A percentile compares a stretch with the other conserved stretches of the same genome.
Conservation (phyloP, 352 stramenopile species). For the Phytophthora niederhauseri region DNA sequence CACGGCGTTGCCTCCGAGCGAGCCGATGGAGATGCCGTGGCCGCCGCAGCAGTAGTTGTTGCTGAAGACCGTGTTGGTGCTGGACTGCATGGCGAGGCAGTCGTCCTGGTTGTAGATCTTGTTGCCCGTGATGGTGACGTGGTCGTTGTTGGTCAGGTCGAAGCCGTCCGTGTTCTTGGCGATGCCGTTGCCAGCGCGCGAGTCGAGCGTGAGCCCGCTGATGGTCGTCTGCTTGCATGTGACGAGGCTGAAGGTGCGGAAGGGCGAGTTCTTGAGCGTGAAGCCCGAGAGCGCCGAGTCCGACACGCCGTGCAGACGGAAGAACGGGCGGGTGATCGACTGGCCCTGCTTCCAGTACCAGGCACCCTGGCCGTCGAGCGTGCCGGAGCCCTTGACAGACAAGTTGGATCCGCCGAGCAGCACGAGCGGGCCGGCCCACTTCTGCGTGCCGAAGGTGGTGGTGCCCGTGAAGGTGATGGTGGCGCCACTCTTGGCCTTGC, state of each 20-base stretch:
- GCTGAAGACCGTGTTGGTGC: not conserved
- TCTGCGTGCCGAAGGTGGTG: not conserved
- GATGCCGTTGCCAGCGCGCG: not conserved
- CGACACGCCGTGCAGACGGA: not conserved
- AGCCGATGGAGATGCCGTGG: not conserved
- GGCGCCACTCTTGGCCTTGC: not conserved
- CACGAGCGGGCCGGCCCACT: not conserved
- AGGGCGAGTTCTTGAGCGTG: not conserved
- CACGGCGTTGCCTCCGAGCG: not conserved
- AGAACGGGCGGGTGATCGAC: not conserved
- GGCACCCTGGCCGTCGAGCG: not conserved
- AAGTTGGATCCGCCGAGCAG: not conserved
- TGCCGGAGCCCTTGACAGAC: not conserved
- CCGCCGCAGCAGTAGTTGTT: not conserved
- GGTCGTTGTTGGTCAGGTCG: not conserved
- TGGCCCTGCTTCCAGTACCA: not conserved
- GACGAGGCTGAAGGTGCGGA: not conserved
- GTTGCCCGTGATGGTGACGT: not conserved
- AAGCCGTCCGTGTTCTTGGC: not conserved
- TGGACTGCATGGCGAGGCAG: too few relatives aligned
- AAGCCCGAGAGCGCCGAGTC: not conserved
- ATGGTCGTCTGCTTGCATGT: not conserved
- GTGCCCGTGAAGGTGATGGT: not conserved
- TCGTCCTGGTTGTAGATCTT: not conserved
- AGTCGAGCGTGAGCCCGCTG: not conserved